A percentile compares a stretch with the other conserved stretches of the same genome.
These are phyloP conservation scores for Pseudozyma sp. DNA, from an alignment of 1,284 basidiomycete species.

Conservation along the genomic window DNA sequence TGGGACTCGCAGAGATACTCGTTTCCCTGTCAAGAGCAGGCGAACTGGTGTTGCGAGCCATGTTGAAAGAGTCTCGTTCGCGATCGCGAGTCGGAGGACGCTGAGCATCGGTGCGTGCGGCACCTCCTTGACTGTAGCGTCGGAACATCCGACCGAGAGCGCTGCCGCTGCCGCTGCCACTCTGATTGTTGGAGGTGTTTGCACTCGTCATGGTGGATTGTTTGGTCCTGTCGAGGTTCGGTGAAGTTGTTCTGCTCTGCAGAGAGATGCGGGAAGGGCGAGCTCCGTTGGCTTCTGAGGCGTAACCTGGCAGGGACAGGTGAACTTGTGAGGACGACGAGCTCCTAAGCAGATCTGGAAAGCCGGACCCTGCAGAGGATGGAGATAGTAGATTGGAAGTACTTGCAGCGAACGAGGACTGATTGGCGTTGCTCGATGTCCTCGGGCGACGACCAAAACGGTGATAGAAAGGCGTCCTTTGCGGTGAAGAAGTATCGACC, in stretches of 20 bases:
- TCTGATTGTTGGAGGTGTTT: not conserved
- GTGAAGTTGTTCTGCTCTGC: slow-evolving; percentile 14
- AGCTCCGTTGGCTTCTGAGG: slow-evolving; percentile 5
- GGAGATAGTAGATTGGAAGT: slow-evolving; percentile 36
- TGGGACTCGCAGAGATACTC: slow-evolving; percentile 10
- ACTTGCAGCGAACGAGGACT: slow-evolving; percentile 34
- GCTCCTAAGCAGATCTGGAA: slow-evolving; percentile 32
- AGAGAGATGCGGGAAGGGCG: slow-evolving; percentile 17
- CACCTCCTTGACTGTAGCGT: slow-evolving; percentile 55
- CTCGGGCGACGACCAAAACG: slow-evolving; percentile 31
- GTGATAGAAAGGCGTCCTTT: slow-evolving; percentile 20
- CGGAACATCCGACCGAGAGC: slow-evolving; percentile 61
- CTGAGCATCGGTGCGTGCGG: slow-evolving; percentile 21
- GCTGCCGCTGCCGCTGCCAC: slow-evolving; percentile 37
- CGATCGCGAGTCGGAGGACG: slow-evolving; percentile 29
- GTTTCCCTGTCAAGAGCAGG: slow-evolving; percentile 23
- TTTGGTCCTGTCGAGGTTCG: slow-evolving; percentile 1
- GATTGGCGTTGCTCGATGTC: slow-evolving; percentile 25
- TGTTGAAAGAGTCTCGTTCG: slow-evolving; percentile 25
- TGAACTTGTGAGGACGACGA: slow-evolving; percentile 37
- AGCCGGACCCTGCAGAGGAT: slow-evolving; percentile 11
- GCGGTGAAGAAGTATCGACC: slow-evolving; percentile 11
- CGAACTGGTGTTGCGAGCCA: slow-evolving; percentile 32
- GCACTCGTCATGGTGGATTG: slow-evolving; percentile 2
- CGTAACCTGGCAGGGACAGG: slow-evolving; percentile 7